Conservation (phyloP, 2,329 filamentous ascomycete species). For the Diaporthe vaccinii region DNA sequence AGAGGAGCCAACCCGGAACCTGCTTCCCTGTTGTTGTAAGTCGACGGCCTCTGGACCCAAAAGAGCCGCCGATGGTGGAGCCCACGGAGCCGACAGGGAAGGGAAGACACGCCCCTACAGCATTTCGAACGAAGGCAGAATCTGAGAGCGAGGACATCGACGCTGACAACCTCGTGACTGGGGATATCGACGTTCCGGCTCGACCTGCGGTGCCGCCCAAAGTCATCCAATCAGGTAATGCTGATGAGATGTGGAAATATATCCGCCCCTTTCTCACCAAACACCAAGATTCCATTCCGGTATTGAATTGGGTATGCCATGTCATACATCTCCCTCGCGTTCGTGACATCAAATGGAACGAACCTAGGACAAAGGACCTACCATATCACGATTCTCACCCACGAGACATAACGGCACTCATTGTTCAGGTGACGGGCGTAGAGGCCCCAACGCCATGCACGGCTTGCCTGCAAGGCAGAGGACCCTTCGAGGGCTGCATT, state of each 20-base stretch:
- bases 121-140: background rate
- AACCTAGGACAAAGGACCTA: constrained; percentile 40
- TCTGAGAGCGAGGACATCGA: background rate
- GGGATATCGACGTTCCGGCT: background rate
- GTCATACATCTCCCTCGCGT: constrained; percentile 46
- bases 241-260: constrained; percentile 47
- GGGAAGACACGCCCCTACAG: background rate
- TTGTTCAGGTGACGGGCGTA: constrained; percentile 51
- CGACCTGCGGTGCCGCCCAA: background rate
- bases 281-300: constrained; percentile 36
- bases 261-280: constrained; percentile 45
- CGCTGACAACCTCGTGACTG: background rate
- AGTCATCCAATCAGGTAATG: background rate
- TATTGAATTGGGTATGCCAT: constrained; percentile 43
- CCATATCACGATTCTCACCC: constrained; percentile 45
- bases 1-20: background rate
- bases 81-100: constrained; percentile 1
- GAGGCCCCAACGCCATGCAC: constrained; percentile 45
- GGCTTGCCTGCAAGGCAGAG: constrained; percentile 45
- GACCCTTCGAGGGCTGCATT: constrained; percentile 50
- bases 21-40: constrained; percentile 45
- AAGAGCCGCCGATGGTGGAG: constrained; percentile 36
- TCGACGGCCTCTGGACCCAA: constrained; percentile 35
- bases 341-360: constrained; percentile 50
- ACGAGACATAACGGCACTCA: constrained; percentile 48